Evolutionary conservation across 306 rosid species (phyloP).

Genomic region (Leucaena leucocephala): DNA sequence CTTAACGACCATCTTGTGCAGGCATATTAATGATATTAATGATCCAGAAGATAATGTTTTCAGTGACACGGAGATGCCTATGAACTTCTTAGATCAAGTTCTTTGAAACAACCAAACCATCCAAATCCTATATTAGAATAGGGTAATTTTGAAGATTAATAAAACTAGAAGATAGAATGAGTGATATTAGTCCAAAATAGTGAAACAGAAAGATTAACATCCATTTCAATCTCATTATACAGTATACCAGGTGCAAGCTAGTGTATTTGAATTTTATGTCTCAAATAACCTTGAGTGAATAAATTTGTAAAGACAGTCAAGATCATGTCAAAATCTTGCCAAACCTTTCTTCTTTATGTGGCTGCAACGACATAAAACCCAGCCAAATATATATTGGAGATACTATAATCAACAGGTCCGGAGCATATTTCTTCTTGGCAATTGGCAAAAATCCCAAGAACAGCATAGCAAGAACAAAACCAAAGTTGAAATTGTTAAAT

Average conservation of each 20-base stretch:
- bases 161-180: background rate
- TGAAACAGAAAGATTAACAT: background rate
- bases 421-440: conserved; percentile 76
- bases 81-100: conserved; percentile 23
- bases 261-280: background rate
- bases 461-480: conserved; percentile 83
- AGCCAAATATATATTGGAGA: conserved; percentile 91
- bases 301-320: conserved; percentile 31
- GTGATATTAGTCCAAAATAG: background rate
- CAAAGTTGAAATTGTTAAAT: conserved; percentile 89
- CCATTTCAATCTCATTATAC: conserved; percentile 32
- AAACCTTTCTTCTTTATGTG: conserved; percentile 98
- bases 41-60: conserved; percentile 22
- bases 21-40: conserved; percentile 4
- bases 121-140: background rate
- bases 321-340: conserved; percentile 20
- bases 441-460: conserved; percentile 75
- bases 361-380: conserved; percentile 92
- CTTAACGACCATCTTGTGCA: conserved; percentile 22
- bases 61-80: background rate
- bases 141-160: conserved; percentile 7
- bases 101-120: background rate
- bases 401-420: conserved; percentile 78
- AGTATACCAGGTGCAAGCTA: conserved; percentile 13
- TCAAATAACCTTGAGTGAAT: conserved; percentile 13